These are phyloP conservation scores for Alternaria angustiovoidea DNA, from an alignment of 2,329 filamentous ascomycete genomes.

Conservation along the genomic window DNA sequence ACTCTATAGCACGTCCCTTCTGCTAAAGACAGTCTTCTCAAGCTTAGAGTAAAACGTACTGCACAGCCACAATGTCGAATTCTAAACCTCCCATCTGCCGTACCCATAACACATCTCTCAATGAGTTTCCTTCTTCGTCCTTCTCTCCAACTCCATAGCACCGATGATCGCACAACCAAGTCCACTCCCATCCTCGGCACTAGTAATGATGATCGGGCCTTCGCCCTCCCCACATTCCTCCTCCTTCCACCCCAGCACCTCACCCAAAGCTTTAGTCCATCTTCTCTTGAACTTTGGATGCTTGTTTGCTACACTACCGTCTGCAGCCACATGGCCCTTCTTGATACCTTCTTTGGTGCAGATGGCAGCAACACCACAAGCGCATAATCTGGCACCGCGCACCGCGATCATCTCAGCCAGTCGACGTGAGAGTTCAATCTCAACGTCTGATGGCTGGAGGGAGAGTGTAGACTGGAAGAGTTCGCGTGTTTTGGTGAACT, in stretches of 20 bases:
- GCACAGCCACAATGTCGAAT: neutral
- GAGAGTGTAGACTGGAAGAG: slow-evolving; percentile 34
- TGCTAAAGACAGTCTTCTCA: neutral
- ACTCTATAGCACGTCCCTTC: neutral
- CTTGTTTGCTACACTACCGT: slow-evolving; percentile 53
- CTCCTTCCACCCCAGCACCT: slow-evolving; percentile 49
- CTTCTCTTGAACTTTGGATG: slow-evolving; percentile 53
- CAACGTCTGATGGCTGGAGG: slow-evolving; percentile 30
- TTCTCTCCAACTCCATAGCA: slow-evolving; percentile 41
- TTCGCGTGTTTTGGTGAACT: slow-evolving; percentile 27
- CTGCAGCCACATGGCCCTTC: slow-evolving; percentile 49
- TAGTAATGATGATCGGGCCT: slow-evolving; percentile 49
- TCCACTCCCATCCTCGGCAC: slow-evolving; percentile 53
- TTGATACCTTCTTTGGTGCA: slow-evolving; percentile 43
- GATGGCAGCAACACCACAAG: slow-evolving; percentile 51
- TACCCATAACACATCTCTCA: neutral
- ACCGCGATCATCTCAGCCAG: slow-evolving; percentile 46
- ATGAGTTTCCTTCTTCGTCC: neutral
- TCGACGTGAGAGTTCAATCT: slow-evolving; percentile 38
- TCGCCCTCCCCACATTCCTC: slow-evolving; percentile 22
- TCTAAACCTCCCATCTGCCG: neutral
- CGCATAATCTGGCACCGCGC: slow-evolving; percentile 48
- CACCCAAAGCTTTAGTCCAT: slow-evolving; percentile 52
- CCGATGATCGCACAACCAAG: slow-evolving; percentile 51
- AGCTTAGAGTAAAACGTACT: neutral